phyloP scores from a whole-genome alignment of 495 filamentous ascomycete genomes.

The Aspergillus sparsus region DNA sequence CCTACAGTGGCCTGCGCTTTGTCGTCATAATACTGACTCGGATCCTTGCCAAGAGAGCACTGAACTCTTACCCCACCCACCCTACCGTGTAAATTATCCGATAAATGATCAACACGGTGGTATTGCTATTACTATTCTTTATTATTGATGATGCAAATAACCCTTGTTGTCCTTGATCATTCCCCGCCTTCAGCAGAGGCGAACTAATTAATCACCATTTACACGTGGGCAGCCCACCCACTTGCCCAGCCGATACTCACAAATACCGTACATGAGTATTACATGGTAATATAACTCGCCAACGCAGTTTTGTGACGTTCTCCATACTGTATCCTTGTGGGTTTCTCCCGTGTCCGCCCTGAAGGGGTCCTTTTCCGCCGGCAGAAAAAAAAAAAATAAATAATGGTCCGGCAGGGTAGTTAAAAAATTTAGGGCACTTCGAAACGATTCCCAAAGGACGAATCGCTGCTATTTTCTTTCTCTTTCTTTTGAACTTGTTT shows the following conservation, averaged over 20 bases:
- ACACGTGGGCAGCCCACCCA: conserved; percentile 11
- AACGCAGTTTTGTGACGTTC: conserved; percentile 9
- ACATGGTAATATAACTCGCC: not conserved
- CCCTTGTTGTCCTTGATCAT: not conserved
- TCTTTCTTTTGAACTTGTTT: not conserved
- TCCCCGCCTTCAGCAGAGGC: not conserved
- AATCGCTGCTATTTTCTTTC: not conserved
- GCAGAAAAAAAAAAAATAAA: conserved; percentile 31
- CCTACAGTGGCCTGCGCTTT: not conserved
- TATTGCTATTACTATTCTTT: not conserved
- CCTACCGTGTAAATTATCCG: conserved; percentile 4
- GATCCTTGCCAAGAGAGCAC: not conserved
- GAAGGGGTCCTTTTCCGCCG: conserved; percentile 24
- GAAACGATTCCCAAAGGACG: conserved; percentile 2
- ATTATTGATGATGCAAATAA: not conserved
- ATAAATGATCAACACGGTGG: not conserved
- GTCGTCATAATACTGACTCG: conserved; percentile 12
- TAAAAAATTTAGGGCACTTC: conserved; percentile 3
- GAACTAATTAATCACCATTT: not conserved
- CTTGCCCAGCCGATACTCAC: conserved; percentile 12
- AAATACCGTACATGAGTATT: conserved; percentile 10
- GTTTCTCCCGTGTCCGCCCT: conserved; percentile 16
- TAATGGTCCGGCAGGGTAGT: conserved; percentile 5
- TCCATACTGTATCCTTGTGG: conserved; percentile 10
- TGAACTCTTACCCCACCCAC: conserved; percentile 12